Evolutionary conservation across 1,139 yeast species (phyloP).

Genomic region (Petasospora fabianii): DNA sequence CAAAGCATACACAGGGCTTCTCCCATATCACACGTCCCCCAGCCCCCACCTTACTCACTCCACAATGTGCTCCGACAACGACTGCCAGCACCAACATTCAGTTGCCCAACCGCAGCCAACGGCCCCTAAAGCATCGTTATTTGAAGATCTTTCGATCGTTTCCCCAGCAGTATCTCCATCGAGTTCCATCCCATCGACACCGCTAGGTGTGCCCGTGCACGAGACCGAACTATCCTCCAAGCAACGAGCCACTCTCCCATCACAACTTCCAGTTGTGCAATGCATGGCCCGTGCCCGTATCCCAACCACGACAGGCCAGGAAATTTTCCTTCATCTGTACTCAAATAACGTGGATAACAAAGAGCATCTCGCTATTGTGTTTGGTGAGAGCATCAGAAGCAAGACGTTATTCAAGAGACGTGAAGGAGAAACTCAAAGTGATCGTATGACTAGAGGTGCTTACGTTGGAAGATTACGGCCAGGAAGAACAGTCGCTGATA

Average conservation of each 20-base stretch:
- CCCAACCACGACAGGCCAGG: slow-evolving; percentile 92
- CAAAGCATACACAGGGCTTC: slow-evolving; percentile 1
- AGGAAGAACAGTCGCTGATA: slow-evolving; percentile 70
- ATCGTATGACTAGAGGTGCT: slow-evolving; percentile 96
- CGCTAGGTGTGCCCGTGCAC: slow-evolving; percentile 27
- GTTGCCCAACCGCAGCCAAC: slow-evolving; percentile 18
- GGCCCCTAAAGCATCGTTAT: slow-evolving; percentile 5
- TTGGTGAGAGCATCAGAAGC: slow-evolving; percentile 88
- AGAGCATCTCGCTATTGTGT: slow-evolving; percentile 95
- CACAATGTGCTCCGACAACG: slow-evolving; percentile 4
- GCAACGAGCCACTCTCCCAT: slow-evolving; percentile 35
- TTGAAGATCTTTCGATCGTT: slow-evolving; percentile 22
- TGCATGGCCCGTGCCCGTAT: slow-evolving; percentile 92
- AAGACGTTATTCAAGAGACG: slow-evolving; percentile 61
- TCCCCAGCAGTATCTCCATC: slow-evolving; percentile 27
- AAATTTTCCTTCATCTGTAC: slow-evolving; percentile 86
- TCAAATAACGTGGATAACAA: slow-evolving; percentile 81
- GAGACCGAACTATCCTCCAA: slow-evolving; percentile 10
- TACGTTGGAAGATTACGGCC: slow-evolving; percentile 86
- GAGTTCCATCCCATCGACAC: slow-evolving; percentile 25
- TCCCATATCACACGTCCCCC: no score
- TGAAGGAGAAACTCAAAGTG: slow-evolving; percentile 77
- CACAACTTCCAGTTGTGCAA: slow-evolving; percentile 61
- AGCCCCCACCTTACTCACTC: not conserved
- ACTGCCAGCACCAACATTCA: no score